A percentile compares a stretch with the other conserved stretches of the same genome.
Evolutionary conservation across 768 basidiomycete genomes (phyloP).

Genomic region (Hemileccinum impolitum): DNA sequence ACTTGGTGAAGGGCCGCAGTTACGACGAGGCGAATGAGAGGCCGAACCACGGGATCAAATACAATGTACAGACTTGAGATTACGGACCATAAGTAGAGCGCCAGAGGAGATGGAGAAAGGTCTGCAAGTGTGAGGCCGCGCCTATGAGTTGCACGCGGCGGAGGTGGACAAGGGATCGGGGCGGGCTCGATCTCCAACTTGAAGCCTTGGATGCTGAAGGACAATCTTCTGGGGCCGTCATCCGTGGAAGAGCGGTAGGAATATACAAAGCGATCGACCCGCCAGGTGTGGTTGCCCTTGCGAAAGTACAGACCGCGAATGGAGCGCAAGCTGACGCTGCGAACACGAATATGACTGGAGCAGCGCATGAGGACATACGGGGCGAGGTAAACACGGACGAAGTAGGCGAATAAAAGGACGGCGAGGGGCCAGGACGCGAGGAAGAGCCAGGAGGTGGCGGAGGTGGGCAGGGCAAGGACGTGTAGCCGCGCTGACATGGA

Average conservation of each 20-base stretch:
- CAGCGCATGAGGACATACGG: constrained; percentile 60
- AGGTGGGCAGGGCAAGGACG: too few species aligned
- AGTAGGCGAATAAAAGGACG: constrained; percentile 49
- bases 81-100: constrained; percentile 31
- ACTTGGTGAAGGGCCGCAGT: constrained; percentile 52
- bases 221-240: constrained; percentile 50
- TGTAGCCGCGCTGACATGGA: too few species aligned
- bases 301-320: constrained; percentile 74
- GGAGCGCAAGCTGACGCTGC: constrained; percentile 73
- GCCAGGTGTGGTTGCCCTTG: constrained; percentile 49
- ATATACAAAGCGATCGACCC: constrained; percentile 63
- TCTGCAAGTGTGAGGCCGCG: constrained; percentile 44
- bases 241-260: constrained; percentile 52
- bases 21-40: constrained; percentile 53
- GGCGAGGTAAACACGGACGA: constrained; percentile 63
- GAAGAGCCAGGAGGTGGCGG: constrained; percentile 35
- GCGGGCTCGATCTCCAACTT: constrained; percentile 44
- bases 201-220: constrained; percentile 60
- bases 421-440: constrained; percentile 50
- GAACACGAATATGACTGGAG: constrained; percentile 60
- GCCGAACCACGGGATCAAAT: constrained; percentile 61
- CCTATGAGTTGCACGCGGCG: constrained; percentile 27
- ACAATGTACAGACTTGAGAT: constrained; percentile 37
- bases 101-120: constrained; percentile 36
- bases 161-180: constrained; percentile 13